A percentile compares a stretch with the other conserved stretches of the same genome.
Evolutionary conservation across 352 stramenopile genomes (phyloP).

Genomic region (Globisporangium lucens): DNA sequence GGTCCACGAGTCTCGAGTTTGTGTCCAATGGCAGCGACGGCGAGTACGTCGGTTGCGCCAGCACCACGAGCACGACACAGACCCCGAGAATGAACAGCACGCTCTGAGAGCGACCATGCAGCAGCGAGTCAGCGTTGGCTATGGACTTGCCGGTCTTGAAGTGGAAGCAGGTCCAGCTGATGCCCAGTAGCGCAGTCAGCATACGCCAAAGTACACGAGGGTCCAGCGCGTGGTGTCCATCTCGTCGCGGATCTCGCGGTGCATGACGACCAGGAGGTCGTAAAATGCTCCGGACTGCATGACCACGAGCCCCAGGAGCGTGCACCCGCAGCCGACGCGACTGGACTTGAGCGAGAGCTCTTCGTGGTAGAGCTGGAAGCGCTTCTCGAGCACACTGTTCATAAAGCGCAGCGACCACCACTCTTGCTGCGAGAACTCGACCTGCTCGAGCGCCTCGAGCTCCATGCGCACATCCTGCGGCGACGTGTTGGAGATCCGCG

Average conservation of each 20-base stretch:
- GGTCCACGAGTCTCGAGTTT: constrained; percentile 17
- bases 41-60: constrained; percentile 29
- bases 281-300: constrained; percentile 41
- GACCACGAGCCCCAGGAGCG: constrained; percentile 30
- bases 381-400: constrained; percentile 37
- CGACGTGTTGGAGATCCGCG: constrained; percentile 45
- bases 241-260: constrained; percentile 5
- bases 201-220: constrained; percentile 25
- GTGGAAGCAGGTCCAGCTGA: constrained; percentile 21
- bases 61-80: constrained; percentile 32
- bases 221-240: constrained; percentile 26
- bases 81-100: constrained; percentile 28
- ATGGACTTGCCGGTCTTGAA: constrained; percentile 21
- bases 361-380: constrained; percentile 64
- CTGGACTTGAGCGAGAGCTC: constrained; percentile 40
- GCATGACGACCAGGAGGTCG: constrained; percentile 21
- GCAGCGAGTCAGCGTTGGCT: neutral
- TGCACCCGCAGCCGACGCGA: constrained; percentile 28
- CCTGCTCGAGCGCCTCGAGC: constrained; percentile 45
- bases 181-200: constrained; percentile 7
- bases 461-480: constrained; percentile 42
- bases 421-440: constrained; percentile 32
- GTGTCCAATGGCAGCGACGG: constrained; percentile 11
- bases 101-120: constrained; percentile 34
- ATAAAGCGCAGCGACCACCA: constrained; percentile 47